Evolutionary conservation across 345 rosid genomes (phyloP), one percentile per base, ranked within the genome.

Genomic region (Eutrema yunnanense): DNA sequence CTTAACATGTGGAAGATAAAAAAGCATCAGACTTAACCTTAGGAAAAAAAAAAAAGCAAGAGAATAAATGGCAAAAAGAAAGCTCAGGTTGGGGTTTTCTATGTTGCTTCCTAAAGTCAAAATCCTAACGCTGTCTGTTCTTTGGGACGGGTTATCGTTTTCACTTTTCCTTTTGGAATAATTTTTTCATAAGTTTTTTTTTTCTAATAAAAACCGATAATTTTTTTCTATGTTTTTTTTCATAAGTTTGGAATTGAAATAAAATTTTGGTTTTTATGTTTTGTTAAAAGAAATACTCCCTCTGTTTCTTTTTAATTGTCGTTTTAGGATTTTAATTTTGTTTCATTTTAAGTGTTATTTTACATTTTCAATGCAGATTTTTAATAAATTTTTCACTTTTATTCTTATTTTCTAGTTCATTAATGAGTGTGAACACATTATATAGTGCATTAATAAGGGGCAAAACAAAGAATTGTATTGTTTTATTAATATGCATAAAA

Each of bases 51-150:
- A 36, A 2, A 29, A 54, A 14, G 3, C 48, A 62, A 34, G 19
- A 40, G 36, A 62, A 12, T 5, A 41, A 62, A 73, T 4, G 38
- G 9, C 43, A 46, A 26, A 50, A 26, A 32, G 67, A 60, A 43
- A 41, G 30, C 60, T 71, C 33, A 8, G 1, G 50, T 36, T 0
- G 56, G 62, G 11, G 27, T 5, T 50, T 62, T 72, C 69, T 29
- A 37, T 44, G 70, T 44, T 54, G 71, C 54, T 74, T 74, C 67
- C 53, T 48, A 38, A 50, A 51, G 78, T 74, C 78, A 58, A 40
- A 74, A 58, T 66, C 67, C 38, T 49, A 65, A 74, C 32, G 73
- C 78, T 41, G 33, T 56, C 22, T 41, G 55, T 72, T n/a, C 48
- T 57, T 57, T n/a, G 42, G 37, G 6, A 5, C 5, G 37, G 11